A percentile compares a stretch with the other conserved stretches of the same genome.
phyloP scores from a whole-genome alignment of 1,139 yeast genomes.

The Candida dubliniensis region DNA sequence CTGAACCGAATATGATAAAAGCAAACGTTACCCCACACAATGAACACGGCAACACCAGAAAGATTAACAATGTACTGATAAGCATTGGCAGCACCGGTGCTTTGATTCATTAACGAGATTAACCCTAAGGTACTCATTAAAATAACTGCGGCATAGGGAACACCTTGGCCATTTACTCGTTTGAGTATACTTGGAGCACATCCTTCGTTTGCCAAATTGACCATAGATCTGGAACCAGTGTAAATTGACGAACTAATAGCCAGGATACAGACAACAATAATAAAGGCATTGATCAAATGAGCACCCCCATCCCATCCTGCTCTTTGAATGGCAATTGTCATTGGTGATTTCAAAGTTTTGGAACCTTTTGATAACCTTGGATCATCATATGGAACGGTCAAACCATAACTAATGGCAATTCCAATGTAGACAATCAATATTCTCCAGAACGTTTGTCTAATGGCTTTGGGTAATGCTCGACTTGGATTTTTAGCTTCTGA shows the following conservation, averaged over 20 bases:
- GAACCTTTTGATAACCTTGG: slow-evolving; percentile 25
- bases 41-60: slow-evolving; percentile 57
- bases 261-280: slow-evolving; percentile 51
- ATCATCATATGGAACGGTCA: slow-evolving; percentile 56
- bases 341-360: slow-evolving; percentile 41
- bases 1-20: slow-evolving; percentile 52
- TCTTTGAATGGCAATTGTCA: slow-evolving; percentile 41
- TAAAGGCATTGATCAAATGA: slow-evolving; percentile 51
- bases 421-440: slow-evolving; percentile 57
- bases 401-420: slow-evolving; percentile 51
- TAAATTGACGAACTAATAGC: slow-evolving; percentile 56
- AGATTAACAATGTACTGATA: slow-evolving; percentile 53
- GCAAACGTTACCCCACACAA: slow-evolving; percentile 58
- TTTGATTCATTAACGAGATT: slow-evolving; percentile 49
- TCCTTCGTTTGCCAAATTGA: slow-evolving; percentile 51
- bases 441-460: slow-evolving; percentile 57
- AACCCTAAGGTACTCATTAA: slow-evolving; percentile 50
- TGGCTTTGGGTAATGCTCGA: slow-evolving; percentile 57
- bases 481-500: slow-evolving; percentile 57
- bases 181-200: slow-evolving; percentile 47
- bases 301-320: slow-evolving; percentile 55
- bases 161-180: slow-evolving; percentile 46
- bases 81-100: slow-evolving; percentile 55
- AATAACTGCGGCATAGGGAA: slow-evolving; percentile 51
- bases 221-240: slow-evolving; percentile 52